Evolutionary conservation across 2,329 filamentous ascomycete species (phyloP), one percentile per base, ranked within the genome.

Genomic region (Phialophora macrospora): DNA sequence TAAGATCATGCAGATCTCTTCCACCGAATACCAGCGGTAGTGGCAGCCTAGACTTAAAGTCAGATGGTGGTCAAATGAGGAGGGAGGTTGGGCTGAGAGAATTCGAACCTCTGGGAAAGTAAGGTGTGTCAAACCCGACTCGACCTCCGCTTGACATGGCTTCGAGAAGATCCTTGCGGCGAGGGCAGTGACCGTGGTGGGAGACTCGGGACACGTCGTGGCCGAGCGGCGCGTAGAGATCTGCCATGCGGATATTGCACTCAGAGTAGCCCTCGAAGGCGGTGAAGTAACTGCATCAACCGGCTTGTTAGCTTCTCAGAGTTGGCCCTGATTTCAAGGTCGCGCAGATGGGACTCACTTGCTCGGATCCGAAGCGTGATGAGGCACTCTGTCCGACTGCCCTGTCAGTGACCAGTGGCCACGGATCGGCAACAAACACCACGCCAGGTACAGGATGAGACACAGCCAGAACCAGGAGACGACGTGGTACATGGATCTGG

Each of bases 1-100:
- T 28, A 82, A 73, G 22, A 81, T 80, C 71, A 79, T 78, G 69
- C 80, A 82, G 51, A 80, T 78, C 62, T 82, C 78, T 8, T 72
- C 62, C 3, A 75, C 74, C 7, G 75, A 73, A 65, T 78, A 81
- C 80, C 80, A 82, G 52, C 74, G 76, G 66, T 80, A 80, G 57
- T 77, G 77, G 65, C 79, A 81, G 32, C 73, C 78, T 76, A 32
- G 8, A 9, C 28, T 22, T 14, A 24, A 28, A 14, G 9, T 54
- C n/a, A 62, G 26, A 32, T 12, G 20, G 41, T 22, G 32, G 32
- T 34, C 32, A 12, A 24, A 59, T 24, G 24, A 30, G 14, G 24
- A 24, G n/a, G n/a, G 30, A 32, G 20, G 3, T 41, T 8, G 24
- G 30, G 44, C 54, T 20, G 5, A 12, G 5, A 12, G 12, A 22